Conservation (phyloP, 192 early-diverging fungal genomes). For the Rhizoclosmatium globosum region DNA sequence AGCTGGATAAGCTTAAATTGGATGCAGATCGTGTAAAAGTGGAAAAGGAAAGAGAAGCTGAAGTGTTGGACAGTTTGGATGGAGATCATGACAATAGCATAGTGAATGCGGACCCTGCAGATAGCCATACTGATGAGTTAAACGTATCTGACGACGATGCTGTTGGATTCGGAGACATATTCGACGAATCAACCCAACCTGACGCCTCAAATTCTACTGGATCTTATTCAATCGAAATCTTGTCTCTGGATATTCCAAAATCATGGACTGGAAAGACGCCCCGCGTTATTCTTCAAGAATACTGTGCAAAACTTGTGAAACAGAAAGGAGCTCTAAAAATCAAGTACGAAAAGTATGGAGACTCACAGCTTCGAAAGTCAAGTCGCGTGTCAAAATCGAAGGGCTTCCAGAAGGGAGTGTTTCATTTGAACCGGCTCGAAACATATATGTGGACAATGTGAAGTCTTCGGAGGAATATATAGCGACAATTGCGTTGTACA, state of each 20-base stretch:
- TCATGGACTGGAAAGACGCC: constrained; percentile 45
- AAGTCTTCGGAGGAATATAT: constrained; percentile 60
- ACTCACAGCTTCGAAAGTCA: not conserved
- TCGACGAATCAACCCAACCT: constrained; percentile 4
- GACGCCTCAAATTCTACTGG: too few relatives aligned
- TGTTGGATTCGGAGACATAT: constrained; percentile 26
- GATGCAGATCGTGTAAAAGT: not conserved
- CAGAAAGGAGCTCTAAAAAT: constrained; percentile 4
- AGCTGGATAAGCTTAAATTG: not conserved
- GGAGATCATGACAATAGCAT: not conserved
- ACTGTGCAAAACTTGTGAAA: constrained; percentile 24
- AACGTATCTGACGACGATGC: constrained; percentile 38
- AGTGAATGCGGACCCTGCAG: not conserved
- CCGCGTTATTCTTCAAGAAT: constrained; percentile 34
- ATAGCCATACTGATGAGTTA: not conserved
- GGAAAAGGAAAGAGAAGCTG: constrained; percentile 21
- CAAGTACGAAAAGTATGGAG: constrained; percentile 6
- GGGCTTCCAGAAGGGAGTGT: not conserved
- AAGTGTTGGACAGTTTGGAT: not conserved
- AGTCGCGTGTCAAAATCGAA: constrained; percentile 7
- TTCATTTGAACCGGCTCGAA: not conserved
- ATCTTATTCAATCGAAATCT: not conserved
- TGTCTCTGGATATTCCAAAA: constrained; percentile 35
- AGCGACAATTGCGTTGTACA: constrained; percentile 59
- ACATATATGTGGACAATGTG: constrained; percentile 2